Conservation (phyloP, 2,329 filamentous ascomycete species). For the Neurospora sp. region DNA sequence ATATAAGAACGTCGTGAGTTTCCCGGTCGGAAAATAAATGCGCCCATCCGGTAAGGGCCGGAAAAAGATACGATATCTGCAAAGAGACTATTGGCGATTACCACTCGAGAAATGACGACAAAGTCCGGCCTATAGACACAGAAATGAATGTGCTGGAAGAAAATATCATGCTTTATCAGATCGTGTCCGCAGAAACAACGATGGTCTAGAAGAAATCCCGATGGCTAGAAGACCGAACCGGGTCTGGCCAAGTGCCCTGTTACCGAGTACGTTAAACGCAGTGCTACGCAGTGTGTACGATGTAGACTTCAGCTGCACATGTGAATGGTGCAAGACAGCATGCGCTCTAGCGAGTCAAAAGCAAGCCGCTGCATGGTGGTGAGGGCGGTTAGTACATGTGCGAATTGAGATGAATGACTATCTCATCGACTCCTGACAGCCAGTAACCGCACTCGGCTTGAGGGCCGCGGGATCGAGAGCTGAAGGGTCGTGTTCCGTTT, state of each 20-base stretch:
- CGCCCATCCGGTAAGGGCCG: not conserved
- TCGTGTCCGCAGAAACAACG: not conserved
- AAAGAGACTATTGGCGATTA: not conserved
- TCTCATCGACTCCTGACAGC: not conserved
- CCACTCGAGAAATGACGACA: not conserved
- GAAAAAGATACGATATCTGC: not conserved
- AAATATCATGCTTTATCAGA: not conserved
- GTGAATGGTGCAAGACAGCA: not conserved
- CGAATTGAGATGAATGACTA: not conserved
- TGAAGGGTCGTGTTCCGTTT: not conserved
- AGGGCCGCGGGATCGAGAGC: not conserved
- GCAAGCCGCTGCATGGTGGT: not conserved
- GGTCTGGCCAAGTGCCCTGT: not conserved
- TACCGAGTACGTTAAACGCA: not conserved
- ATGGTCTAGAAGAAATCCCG: not conserved
- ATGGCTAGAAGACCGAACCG: not conserved
- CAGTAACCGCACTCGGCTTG: not conserved
- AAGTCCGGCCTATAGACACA: not conserved
- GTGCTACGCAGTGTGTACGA: not conserved
- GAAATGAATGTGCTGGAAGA: not conserved
- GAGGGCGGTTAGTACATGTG: not conserved
- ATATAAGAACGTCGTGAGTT: not conserved
- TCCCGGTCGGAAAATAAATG: not conserved
- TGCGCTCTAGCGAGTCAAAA: not conserved
- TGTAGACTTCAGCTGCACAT: not conserved